phyloP scores from a whole-genome alignment of 2,329 filamentous ascomycete species.

The Verticillium longisporum region DNA sequence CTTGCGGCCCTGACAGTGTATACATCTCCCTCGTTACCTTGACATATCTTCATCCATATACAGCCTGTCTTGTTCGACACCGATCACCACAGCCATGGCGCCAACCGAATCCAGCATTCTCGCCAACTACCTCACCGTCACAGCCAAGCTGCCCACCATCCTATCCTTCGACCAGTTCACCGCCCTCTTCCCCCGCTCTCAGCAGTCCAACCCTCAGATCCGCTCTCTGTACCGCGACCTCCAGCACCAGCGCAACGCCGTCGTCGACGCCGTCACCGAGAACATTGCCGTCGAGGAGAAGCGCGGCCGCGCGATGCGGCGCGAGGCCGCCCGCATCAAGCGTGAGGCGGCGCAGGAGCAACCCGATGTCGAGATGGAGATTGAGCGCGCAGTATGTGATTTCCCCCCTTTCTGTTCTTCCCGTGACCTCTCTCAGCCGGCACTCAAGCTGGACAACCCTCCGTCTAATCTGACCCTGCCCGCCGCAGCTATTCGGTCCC shows the following conservation, averaged over 20 bases:
- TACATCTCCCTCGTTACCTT: no score
- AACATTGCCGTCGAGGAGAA: constrained; percentile 61
- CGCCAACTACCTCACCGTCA: constrained; percentile 69
- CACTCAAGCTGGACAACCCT: constrained; percentile 6
- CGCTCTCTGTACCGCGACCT: constrained; percentile 71
- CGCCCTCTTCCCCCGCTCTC: constrained; percentile 63
- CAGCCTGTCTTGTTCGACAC: not conserved
- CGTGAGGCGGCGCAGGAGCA: constrained; percentile 47
- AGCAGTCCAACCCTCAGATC: constrained; percentile 60
- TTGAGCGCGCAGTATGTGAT: constrained; percentile 47
- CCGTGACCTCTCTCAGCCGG: no score
- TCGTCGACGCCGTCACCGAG: constrained; percentile 59
- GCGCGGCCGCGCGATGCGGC: constrained; percentile 50
- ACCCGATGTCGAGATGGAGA: constrained; percentile 56
- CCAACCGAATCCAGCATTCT: constrained; percentile 71
- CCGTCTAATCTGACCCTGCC: not conserved
- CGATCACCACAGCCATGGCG: constrained; percentile 44
- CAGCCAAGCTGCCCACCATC: constrained; percentile 66
- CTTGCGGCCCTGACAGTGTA: not conserved
- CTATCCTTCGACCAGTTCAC: constrained; percentile 70
- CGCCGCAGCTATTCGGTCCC: constrained; percentile 49
- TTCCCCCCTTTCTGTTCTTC: not conserved
- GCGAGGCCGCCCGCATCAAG: constrained; percentile 48
- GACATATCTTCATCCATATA: no score
- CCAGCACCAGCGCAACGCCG: constrained; percentile 62